phyloP scores from a whole-genome alignment of 73 alveolate species.

The Uronychia binucleata region DNA sequence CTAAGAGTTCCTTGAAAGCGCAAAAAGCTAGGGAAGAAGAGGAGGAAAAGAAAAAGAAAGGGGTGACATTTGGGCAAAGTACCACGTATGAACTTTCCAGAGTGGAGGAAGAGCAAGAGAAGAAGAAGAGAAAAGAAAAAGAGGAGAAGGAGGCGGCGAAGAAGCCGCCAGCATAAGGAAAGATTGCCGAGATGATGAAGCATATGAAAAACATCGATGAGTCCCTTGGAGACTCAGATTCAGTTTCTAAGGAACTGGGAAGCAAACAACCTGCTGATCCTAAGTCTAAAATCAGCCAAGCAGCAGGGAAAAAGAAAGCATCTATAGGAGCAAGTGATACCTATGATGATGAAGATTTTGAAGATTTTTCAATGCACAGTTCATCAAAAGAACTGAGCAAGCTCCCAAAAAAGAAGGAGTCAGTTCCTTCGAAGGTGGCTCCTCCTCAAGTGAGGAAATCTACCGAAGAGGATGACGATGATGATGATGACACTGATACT shows the following conservation, averaged over 20 bases:
- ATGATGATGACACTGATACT: conserved; percentile 37
- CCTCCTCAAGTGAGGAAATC: neutral
- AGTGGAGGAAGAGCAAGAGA: conserved; percentile 21
- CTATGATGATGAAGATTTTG: neutral
- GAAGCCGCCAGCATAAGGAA: conserved; percentile 25
- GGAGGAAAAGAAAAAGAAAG: conserved; percentile 3
- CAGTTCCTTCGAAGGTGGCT: too few relatives aligned
- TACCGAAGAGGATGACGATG: conserved; percentile 16
- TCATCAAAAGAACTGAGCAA: neutral
- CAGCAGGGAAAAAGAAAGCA: too few relatives aligned
- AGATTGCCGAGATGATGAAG: conserved; percentile 31
- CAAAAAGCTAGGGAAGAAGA: conserved; percentile 20
- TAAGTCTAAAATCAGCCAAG: neutral
- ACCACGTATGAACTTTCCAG: conserved; percentile 32
- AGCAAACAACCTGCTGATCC: too few relatives aligned
- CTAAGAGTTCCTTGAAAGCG: conserved; percentile 15
- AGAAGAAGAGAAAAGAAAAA: conserved; percentile 1
- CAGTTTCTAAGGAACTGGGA: conserved; percentile 22
- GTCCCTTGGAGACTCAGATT: conserved; percentile 23
- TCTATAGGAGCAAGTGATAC: neutral
- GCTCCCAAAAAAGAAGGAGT: too few relatives aligned
- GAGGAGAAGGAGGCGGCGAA: conserved; percentile 17
- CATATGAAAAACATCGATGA: conserved; percentile 32
- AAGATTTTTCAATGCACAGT: neutral
- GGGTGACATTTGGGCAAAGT: conserved; percentile 42